Evolutionary conservation across 495 filamentous ascomycete genomes (phyloP).

Genomic region (Penicillium alfredii): DNA sequence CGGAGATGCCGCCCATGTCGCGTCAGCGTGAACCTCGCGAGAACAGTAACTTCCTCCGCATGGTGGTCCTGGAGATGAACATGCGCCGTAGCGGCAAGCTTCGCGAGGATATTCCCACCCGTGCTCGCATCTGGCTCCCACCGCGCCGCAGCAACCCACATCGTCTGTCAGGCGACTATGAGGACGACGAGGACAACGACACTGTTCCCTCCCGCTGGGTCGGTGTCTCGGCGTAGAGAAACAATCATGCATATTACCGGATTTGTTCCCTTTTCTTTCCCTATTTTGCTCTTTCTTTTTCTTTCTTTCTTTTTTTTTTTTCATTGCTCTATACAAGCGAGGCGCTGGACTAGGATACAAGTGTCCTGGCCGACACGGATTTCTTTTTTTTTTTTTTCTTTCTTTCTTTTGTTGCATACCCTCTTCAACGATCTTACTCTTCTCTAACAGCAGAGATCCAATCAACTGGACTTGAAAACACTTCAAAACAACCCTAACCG

Average conservation of each 20-base stretch:
- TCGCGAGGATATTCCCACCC: conserved; percentile 73
- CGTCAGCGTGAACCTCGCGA: conserved; percentile 87
- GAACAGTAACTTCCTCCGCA: conserved; percentile 88
- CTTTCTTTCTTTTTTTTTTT: conserved; percentile 8
- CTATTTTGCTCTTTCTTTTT: conserved; percentile 5
- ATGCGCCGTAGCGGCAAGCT: conserved; percentile 92
- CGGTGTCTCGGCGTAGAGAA: conserved; percentile 30
- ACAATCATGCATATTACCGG: conserved; percentile 1
- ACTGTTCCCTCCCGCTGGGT: conserved; percentile 38
- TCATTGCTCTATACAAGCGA: conserved; percentile 20
- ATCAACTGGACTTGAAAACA: conserved; percentile 1
- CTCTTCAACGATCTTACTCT: conserved; percentile 2
- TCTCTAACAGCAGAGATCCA: background rate
- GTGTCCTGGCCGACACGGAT: conserved; percentile 15
- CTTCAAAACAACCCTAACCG: background rate
- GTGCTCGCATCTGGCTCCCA: conserved; percentile 81
- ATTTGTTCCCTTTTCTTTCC: conserved; percentile 5
- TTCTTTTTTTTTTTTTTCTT: conserved; percentile 5
- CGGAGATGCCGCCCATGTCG: conserved; percentile 44
- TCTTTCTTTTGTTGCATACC: background rate
- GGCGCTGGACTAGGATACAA: conserved; percentile 20
- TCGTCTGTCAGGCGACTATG: conserved; percentile 25
- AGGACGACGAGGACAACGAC: conserved; percentile 30
- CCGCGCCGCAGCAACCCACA: conserved; percentile 54
- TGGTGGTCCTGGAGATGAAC: conserved; percentile 94